phyloP scores from a whole-genome alignment of 2,329 filamentous ascomycete species.

The Sporothrix dimorphospora region DNA sequence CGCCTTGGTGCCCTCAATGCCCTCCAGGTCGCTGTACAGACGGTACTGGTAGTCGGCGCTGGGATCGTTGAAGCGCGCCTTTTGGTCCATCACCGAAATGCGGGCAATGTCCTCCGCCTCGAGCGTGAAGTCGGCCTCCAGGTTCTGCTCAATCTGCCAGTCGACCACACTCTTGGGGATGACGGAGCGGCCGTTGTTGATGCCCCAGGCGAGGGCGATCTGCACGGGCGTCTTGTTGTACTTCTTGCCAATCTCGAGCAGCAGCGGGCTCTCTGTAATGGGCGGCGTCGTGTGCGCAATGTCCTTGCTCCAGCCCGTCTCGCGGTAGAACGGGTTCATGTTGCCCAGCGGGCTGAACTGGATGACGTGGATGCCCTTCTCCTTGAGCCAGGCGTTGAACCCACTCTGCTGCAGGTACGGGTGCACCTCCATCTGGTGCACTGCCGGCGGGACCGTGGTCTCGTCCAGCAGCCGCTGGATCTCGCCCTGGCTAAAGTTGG shows the following conservation, averaged over 20 bases:
- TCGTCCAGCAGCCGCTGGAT: conserved; percentile 51
- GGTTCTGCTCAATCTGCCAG: conserved; percentile 68
- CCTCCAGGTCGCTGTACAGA: conserved; percentile 21
- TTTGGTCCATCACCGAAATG: conserved; percentile 21
- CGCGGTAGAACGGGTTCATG: conserved; percentile 52
- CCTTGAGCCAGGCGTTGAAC: conserved; percentile 59
- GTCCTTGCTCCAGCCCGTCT: conserved; percentile 39
- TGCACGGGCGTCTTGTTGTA: conserved; percentile 62
- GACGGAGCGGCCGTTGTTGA: conserved; percentile 67
- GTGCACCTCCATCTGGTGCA: conserved; percentile 72
- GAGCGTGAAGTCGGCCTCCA: conserved; percentile 38
- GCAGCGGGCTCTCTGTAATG: conserved; percentile 56
- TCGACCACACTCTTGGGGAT: conserved; percentile 72
- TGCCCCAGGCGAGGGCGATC: conserved; percentile 66
- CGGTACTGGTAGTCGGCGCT: conserved; percentile 21
- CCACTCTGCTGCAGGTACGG: conserved; percentile 66
- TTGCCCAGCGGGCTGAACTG: conserved; percentile 68
- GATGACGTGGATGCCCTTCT: conserved; percentile 59
- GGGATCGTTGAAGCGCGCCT: conserved; percentile 27
- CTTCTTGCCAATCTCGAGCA: conserved; percentile 61
- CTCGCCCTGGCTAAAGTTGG: conserved; percentile 52
- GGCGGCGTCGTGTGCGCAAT: conserved; percentile 52
- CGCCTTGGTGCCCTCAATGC: conserved; percentile 17
- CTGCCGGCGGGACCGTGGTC: conserved; percentile 60
- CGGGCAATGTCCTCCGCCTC: conserved; percentile 17